Conservation (phyloP, 2,329 filamentous ascomycete genomes). For the Sphaerostilbella broomeana region DNA sequence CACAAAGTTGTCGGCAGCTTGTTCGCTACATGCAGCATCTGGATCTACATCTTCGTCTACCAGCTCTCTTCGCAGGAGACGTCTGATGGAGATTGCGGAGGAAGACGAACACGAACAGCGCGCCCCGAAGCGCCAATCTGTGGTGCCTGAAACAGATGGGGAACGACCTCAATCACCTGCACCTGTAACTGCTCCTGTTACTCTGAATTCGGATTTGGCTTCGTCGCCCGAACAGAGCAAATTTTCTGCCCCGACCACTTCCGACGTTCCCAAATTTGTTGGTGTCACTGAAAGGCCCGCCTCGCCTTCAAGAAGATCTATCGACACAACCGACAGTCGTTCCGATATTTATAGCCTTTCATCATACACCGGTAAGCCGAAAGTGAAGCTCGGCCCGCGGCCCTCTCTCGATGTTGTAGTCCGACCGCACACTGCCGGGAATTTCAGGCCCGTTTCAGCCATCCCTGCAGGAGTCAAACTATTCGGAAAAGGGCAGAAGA, state of each 20-base stretch:
- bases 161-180: conserved; percentile 25
- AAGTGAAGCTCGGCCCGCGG: conserved; percentile 82
- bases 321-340: conserved; percentile 40
- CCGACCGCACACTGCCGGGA: conserved; percentile 54
- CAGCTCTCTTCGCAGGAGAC: conserved; percentile 68
- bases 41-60: conserved; percentile 80
- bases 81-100: conserved; percentile 89
- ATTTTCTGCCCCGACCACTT: conserved; percentile 40
- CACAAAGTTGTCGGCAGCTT: conserved; percentile 78
- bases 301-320: conserved; percentile 39
- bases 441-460: conserved; percentile 66
- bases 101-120: conserved; percentile 70
- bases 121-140: conserved; percentile 53
- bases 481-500: conserved; percentile 52
- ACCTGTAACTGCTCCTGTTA: conserved; percentile 32
- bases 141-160: conserved; percentile 39
- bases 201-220: conserved; percentile 47
- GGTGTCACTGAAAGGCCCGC: conserved; percentile 39
- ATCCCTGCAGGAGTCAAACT: conserved; percentile 76
- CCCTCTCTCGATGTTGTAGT: conserved; percentile 63
- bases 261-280: conserved; percentile 46
- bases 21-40: conserved; percentile 81
- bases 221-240: conserved; percentile 42
- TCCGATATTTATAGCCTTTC: conserved; percentile 46
- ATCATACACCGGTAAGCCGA: conserved; percentile 56